Evolutionary conservation across 176 grass and related monocot genomes (phyloP).

Genomic region (Bolboschoenus planiculmis): DNA sequence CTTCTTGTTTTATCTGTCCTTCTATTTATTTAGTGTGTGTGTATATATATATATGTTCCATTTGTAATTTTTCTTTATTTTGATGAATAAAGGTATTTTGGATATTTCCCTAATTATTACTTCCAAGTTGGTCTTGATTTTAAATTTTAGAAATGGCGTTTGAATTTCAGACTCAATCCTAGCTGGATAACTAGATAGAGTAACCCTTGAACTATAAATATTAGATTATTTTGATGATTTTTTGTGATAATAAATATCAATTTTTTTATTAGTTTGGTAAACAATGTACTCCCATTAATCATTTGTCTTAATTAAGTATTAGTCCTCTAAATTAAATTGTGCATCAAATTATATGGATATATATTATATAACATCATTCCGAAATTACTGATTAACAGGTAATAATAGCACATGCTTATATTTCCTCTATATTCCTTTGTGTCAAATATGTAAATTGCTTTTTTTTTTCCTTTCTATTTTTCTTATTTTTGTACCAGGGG

Average conservation of each 20-base stretch:
- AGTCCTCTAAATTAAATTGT: neutral
- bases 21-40: too few relatives aligned
- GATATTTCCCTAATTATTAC: neutral
- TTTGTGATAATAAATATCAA: too few relatives aligned
- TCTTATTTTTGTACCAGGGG: neutral
- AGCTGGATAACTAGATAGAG: neutral
- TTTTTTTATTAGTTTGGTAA: too few relatives aligned
- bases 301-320: too few relatives aligned
- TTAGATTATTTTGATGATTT: neutral
- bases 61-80: neutral
- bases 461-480: too few relatives aligned
- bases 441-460: neutral
- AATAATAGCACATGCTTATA: neutral
- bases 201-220: neutral
- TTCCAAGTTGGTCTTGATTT: neutral
- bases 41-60: neutral
- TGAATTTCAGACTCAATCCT: neutral
- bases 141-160: neutral
- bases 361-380: too few relatives aligned
- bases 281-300: too few relatives aligned
- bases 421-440: neutral
- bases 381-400: neutral
- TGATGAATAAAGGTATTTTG: slow-evolving; percentile 5
- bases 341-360: neutral
- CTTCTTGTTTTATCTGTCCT: neutral